A percentile compares a stretch with the other conserved stretches of the same genome.
These are phyloP conservation scores for Canavalia ensiformis DNA, from an alignment of 306 rosid species.

Conservation along the genomic window DNA sequence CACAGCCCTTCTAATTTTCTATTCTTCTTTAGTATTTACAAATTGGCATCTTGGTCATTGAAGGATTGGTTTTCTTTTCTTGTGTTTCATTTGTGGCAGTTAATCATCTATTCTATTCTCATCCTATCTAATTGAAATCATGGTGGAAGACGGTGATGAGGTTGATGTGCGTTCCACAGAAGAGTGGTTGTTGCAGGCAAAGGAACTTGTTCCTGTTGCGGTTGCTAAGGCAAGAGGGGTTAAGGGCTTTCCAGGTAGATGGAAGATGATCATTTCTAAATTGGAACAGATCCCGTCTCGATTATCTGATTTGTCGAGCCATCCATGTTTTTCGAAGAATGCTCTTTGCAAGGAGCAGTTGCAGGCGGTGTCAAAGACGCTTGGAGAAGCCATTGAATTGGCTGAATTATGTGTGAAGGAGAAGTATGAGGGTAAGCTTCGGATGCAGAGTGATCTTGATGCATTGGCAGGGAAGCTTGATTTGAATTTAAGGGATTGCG, in stretches of 20 bases:
- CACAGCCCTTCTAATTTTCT: slow-evolving; percentile 54
- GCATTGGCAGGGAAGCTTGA: slow-evolving; percentile 79
- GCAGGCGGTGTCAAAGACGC: slow-evolving; percentile 73
- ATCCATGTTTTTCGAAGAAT: slow-evolving; percentile 91
- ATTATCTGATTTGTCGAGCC: slow-evolving; percentile 87
- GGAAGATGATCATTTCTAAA: slow-evolving; percentile 88
- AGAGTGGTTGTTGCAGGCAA: slow-evolving; percentile 72
- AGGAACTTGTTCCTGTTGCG: slow-evolving; percentile 78
- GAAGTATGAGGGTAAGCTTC: slow-evolving; percentile 87
- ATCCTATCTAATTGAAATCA: slow-evolving; percentile 53
- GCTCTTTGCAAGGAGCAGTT: slow-evolving; percentile 91
- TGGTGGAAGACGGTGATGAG: slow-evolving; percentile 70
- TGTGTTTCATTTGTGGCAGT: slow-evolving; percentile 50
- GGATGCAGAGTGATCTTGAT: slow-evolving; percentile 92
- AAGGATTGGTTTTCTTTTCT: slow-evolving; percentile 51
- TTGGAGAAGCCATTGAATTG: slow-evolving; percentile 61
- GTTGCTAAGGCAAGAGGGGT: slow-evolving; percentile 75
- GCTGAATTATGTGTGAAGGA: slow-evolving; percentile 74
- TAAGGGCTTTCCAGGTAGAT: slow-evolving; percentile 74
- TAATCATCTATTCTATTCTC: slow-evolving; percentile 28
- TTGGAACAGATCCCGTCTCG: slow-evolving; percentile 80
- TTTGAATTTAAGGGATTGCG: slow-evolving; percentile 84
- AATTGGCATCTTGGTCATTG: slow-evolving; percentile 50
- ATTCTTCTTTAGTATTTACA: slow-evolving; percentile 40
- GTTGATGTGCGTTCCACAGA: slow-evolving; percentile 64